Base-by-base conservation (phyloP, 75 land plant genomes). In the Larix kaempferi region DNA sequence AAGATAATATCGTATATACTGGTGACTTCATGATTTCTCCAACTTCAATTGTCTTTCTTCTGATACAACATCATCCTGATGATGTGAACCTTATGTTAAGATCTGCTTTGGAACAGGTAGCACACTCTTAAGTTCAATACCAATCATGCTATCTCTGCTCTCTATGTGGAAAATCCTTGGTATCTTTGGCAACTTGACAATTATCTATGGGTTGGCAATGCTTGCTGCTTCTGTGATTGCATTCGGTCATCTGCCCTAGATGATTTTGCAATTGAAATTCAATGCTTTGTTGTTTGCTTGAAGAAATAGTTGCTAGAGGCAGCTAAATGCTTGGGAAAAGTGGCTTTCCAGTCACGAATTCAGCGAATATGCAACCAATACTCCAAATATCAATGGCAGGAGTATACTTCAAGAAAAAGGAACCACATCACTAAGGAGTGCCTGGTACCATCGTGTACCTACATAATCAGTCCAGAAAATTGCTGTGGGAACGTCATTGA, bases 1-100 rank as follows among this genome's bases (percentile, higher is more conserved):
- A 55, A 72, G 80, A 39, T 56, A 65, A 35, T n/a, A 78, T 37
- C n/a, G 23, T 41, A 39, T 39, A 37, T 69, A 69, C 22, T 7
- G 49, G 39, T 21, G 72, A 69, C 35, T 69, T 69, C 52, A 69
- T 37, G 52, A 69, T 69, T 69, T 49, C 21, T 69, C 72, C 72
- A 69, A 39, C 39, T 69, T 69, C 19, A 19, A 69, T 27, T 39
- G 72, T 39, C 49, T 35, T 69, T 69, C 72, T 69, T 69, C 72
- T n/a, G 72, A 69, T 69, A 41, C 23, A 7, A 22, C 37, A 39
- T 69, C 72, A 69, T 69, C 72, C 3, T 33, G n/a, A 69, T n/a
- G 21, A 39, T 37, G 21, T 19, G 72, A 41, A 69, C 11, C 72
- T 41, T 69, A 49, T 4, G 44, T 22, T 69, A 21, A 41, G 7